Conservation (phyloP, 2,329 filamentous ascomycete species). For the Fusarium clavum region DNA sequence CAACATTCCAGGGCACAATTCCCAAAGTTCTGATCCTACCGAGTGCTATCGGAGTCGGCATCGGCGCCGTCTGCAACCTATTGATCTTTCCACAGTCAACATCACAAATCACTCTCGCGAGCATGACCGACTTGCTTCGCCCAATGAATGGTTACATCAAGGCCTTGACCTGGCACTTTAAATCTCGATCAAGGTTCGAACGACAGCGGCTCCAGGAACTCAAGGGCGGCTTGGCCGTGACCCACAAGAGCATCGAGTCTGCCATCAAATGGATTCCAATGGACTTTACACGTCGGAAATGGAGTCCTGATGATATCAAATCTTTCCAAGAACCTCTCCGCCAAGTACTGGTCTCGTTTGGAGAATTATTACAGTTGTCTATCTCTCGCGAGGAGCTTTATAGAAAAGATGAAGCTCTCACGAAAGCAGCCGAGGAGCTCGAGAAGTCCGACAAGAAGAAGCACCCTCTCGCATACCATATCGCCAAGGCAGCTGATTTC, state of each 20-base stretch:
- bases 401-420: slow-evolving; percentile 14
- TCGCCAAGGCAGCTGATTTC: slow-evolving; percentile 15
- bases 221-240: not conserved
- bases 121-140: slow-evolving; percentile 8
- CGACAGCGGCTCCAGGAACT: not conserved
- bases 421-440: slow-evolving; percentile 7
- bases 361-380: slow-evolving; percentile 1
- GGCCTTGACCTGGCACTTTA: slow-evolving; percentile 18
- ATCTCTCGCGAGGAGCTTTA: slow-evolving; percentile 20
- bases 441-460: slow-evolving; percentile 19
- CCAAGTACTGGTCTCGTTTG: slow-evolving; percentile 1
- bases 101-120: slow-evolving; percentile 17
- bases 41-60: slow-evolving; percentile 4
- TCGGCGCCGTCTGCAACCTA: slow-evolving; percentile 15
- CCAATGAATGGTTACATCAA: slow-evolving; percentile 19
- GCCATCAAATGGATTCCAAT: slow-evolving; percentile 16
- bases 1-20: slow-evolving; percentile 13
- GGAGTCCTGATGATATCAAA: slow-evolving; percentile 20
- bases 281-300: slow-evolving; percentile 16
- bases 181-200: slow-evolving; percentile 5
- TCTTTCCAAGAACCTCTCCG: slow-evolving; percentile 16
- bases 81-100: slow-evolving; percentile 19
- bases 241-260: slow-evolving; percentile 8
- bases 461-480: slow-evolving; percentile 17
- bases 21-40: slow-evolving; percentile 10